A percentile compares a stretch with the other conserved stretches of the same genome.
phyloP scores from a whole-genome alignment of 345 rosid genomes.

The Citrus medica region DNA sequence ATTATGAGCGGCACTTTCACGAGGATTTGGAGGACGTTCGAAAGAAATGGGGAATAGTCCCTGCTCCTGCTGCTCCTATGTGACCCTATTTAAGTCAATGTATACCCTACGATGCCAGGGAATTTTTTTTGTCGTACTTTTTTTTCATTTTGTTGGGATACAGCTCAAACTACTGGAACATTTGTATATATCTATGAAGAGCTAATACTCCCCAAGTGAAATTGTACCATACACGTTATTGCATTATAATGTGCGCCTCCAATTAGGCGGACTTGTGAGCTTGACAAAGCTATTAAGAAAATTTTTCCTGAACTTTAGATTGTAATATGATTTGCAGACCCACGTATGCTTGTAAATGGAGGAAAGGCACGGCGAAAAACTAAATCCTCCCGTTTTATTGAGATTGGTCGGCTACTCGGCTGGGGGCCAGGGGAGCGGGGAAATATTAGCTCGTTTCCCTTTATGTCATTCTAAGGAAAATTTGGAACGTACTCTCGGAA shows the following conservation, averaged over 20 bases:
- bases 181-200: neutral
- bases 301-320: too few relatives aligned
- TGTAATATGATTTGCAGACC: too few relatives aligned
- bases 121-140: neutral
- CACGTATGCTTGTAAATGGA: too few relatives aligned
- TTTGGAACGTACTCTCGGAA: too few relatives aligned
- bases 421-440: accelerated
- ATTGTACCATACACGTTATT: neutral
- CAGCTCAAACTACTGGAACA: neutral
- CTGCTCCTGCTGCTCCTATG: constrained; percentile 45
- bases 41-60: constrained; percentile 53
- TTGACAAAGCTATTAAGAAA: neutral
- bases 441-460: too few relatives aligned
- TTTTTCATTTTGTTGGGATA: neutral
- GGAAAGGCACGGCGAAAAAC: too few relatives aligned
- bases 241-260: neutral
- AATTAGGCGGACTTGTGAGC: neutral
- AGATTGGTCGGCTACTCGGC: too few relatives aligned
- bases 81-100: neutral
- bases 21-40: constrained; percentile 75
- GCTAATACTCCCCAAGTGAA: neutral
- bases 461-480: too few relatives aligned
- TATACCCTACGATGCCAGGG: neutral
- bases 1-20: constrained; percentile 61
- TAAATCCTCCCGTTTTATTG: too few relatives aligned